Base-by-base conservation (phyloP, 805 yeast genomes). In the Cyberlindnera japonica region DNA sequence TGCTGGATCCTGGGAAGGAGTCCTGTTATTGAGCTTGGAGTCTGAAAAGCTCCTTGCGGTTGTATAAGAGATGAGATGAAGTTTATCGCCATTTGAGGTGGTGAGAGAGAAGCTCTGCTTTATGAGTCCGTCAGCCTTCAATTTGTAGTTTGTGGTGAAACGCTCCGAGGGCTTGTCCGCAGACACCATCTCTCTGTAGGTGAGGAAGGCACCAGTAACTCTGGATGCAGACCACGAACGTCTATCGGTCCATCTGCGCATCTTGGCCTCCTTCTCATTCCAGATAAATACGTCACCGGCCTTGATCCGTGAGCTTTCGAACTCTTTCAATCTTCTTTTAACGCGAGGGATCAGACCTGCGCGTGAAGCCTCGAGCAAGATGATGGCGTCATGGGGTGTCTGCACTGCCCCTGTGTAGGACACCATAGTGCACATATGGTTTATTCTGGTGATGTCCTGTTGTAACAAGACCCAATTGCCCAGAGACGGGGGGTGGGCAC, bases 171-270 rank as follows among this genome's bases (percentile, higher is more conserved):
- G 8, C 16, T 33, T 29, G 10, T 20, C 38, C 3, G 35, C 35
- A 4, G 40, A 11, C 44, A 77, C 80, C 68, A 80, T 72, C 55
- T 83, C 88, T 38, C 75, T 71, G 58, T 81, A 81, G 3, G 77
- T 72, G 22, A 81, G 61, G 52, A 81, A 81, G 2, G 74, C 68
- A 5, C 85, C 84, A 4, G 72, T 69, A 1, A 83, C 88, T 43
- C 88, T 68, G 1, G 84, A 77, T 2, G 89, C 85, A 43, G 78
- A 69, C 90, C 91, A 83, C 24, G 73, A 69, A 47, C 74, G 73
- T 15, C 90, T 87, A 53, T 83, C 91, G 1, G 90, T 83, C 90
- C 91, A 83, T 21, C 90, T 63, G 47, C 78, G 73, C 79, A 83
- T 81, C 14, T 79, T 83, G 31, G 85, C 77, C 49, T 77, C 81